phyloP scores from a whole-genome alignment of 2,329 filamentous ascomycete species.

The Geosmithia putterillii region DNA sequence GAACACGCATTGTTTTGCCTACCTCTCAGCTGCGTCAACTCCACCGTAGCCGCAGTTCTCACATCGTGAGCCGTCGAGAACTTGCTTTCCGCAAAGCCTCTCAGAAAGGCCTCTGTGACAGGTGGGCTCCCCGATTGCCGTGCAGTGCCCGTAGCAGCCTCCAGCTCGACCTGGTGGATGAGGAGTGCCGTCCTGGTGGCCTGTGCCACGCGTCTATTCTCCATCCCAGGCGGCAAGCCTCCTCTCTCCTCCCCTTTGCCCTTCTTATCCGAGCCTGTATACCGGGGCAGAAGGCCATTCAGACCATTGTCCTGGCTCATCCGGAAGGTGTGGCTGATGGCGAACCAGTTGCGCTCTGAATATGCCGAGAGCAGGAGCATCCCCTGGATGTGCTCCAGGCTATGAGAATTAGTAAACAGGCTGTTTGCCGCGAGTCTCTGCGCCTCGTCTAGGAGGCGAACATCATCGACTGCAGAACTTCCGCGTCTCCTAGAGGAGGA shows the following conservation, averaged over 20 bases:
- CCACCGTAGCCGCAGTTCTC: neutral
- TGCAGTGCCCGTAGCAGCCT: neutral
- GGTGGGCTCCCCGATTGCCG: neutral
- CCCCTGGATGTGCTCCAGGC: neutral
- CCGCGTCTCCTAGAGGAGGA: too few species aligned
- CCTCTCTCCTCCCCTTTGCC: neutral
- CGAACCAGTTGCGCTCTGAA: neutral
- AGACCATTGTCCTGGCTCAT: neutral
- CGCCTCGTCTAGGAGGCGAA: neutral
- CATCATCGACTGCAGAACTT: too few species aligned
- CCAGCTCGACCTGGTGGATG: neutral
- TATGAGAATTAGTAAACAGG: neutral
- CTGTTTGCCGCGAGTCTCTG: neutral
- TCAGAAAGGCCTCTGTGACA: neutral
- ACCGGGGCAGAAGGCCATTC: neutral
- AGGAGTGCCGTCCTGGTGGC: neutral
- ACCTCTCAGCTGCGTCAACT: neutral
- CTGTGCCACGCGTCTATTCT: neutral
- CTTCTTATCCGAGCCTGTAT: neutral
- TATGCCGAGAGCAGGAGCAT: neutral
- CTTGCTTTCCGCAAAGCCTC: neutral
- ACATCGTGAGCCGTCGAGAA: neutral
- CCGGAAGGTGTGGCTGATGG: neutral
- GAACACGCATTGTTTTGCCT: too few species aligned
- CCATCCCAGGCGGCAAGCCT: neutral